These are phyloP conservation scores for Quercus dentata DNA, from an alignment of 306 rosid species.

Conservation along the genomic window DNA sequence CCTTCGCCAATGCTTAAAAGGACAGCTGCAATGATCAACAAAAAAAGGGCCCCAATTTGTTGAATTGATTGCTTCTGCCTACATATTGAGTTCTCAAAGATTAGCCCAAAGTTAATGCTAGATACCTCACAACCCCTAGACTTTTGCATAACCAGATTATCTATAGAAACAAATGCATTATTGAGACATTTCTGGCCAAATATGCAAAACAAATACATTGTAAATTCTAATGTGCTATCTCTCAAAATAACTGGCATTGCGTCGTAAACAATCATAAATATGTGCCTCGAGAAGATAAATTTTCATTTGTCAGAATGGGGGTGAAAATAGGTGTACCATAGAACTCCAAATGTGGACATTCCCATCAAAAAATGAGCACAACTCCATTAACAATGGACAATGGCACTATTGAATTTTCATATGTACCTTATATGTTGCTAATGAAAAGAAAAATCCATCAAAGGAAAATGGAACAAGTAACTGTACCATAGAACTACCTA, in stretches of 20 bases:
- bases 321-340: neutral
- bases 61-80: slow-evolving; percentile 95
- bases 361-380: neutral
- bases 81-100: slow-evolving; percentile 11
- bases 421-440: neutral
- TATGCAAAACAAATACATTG: neutral
- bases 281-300: neutral
- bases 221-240: neutral
- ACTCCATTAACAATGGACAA: neutral
- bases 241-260: neutral
- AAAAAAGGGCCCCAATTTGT: slow-evolving; percentile 86
- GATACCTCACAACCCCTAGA: slow-evolving; percentile 18
- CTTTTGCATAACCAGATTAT: neutral
- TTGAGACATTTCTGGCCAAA: neutral
- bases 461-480: neutral
- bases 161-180: neutral
- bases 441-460: neutral
- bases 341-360: neutral
- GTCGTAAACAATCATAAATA: neutral
- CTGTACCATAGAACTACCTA: neutral
- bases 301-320: neutral
- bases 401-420: neutral
- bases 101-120: slow-evolving; percentile 8
- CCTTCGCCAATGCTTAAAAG: slow-evolving; percentile 94
- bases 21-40: slow-evolving; percentile 86